phyloP scores from a whole-genome alignment of 2,329 filamentous ascomycete genomes.

The Penicillium sp. region DNA sequence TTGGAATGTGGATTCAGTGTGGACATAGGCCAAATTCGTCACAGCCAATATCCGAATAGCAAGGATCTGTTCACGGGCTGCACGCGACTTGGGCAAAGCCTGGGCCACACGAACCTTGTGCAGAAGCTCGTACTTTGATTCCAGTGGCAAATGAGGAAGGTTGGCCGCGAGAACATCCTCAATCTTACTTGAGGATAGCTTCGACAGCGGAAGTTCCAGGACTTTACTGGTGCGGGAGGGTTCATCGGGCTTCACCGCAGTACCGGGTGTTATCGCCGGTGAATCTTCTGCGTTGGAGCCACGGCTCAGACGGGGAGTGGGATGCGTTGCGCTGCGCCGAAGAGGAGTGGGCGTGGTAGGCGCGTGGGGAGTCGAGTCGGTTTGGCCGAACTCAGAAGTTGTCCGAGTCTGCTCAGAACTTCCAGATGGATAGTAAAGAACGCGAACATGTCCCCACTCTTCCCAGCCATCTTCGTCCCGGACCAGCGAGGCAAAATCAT shows the following conservation, averaged over 20 bases:
- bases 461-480: constrained; percentile 57
- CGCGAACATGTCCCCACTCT: constrained; percentile 72
- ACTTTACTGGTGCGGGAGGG: constrained; percentile 43
- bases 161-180: constrained; percentile 37
- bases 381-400: constrained; percentile 24
- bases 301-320: constrained; percentile 48
- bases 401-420: constrained; percentile 30
- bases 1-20: constrained; percentile 73
- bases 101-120: constrained; percentile 78
- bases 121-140: constrained; percentile 75
- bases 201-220: constrained; percentile 57
- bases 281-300: constrained; percentile 42
- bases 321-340: constrained; percentile 59
- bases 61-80: constrained; percentile 68
- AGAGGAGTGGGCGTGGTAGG: constrained; percentile 71
- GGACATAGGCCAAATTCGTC: constrained; percentile 85
- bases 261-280: constrained; percentile 45
- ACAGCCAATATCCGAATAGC: constrained; percentile 79
- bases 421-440: constrained; percentile 65
- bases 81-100: constrained; percentile 61
- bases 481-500: constrained; percentile 72
- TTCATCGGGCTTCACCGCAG: constrained; percentile 34
- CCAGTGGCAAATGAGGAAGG: constrained; percentile 61
- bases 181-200: constrained; percentile 35
- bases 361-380: constrained; percentile 38